Evolutionary conservation across 2,329 filamentous ascomycete genomes (phyloP), one percentile per base, ranked within the genome.

Genomic region (Fusarium anguioides): DNA sequence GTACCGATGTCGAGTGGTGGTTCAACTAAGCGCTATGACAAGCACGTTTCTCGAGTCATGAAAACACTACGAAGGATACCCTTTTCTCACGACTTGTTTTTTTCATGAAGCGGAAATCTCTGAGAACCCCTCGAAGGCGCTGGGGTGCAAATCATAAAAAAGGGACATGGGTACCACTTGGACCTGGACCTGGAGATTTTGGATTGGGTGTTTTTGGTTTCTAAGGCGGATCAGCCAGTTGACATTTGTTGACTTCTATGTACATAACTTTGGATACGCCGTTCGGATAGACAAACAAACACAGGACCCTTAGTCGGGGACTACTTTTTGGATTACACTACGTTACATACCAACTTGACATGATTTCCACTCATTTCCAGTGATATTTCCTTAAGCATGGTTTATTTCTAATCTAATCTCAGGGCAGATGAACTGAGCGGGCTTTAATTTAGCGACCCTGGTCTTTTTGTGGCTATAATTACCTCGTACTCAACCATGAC

Each of bases 1-100:
- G 83, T 53, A 70, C 70, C 29, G 46, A 69, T 5, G 76, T 81
- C 48, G 70, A 73, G 27, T 87, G 85, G 84, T 82, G 72, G 54
- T 85, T 86, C 75, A 80, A 75, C 71, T 79, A 78, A 74, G 60
- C 47, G 51, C 44, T 14, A 49, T 37, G 40, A 35, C 48, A 46
- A 55, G 20, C 26, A 47, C 45, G 35, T 53, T 63, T 58, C 47
- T 50, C 39, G 42, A 24, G 42, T 44, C 40, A 48, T 49, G 56
- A 66, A 59, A 51, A 66, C 26, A 52, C 33, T 48, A 45, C 45
- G 49, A 61, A 36, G 51, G 58, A 63, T 64, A 60, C 50, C 61
- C 60, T 54, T 54, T 58, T 47, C 51, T 69, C 58, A 72, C 48
- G 68, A 72, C 66, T 51, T 46, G 44, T 53, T 69, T 52, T 61